Evolutionary conservation across 73 alveolate genomes (phyloP).

Genomic region (Urostyla sp.): DNA sequence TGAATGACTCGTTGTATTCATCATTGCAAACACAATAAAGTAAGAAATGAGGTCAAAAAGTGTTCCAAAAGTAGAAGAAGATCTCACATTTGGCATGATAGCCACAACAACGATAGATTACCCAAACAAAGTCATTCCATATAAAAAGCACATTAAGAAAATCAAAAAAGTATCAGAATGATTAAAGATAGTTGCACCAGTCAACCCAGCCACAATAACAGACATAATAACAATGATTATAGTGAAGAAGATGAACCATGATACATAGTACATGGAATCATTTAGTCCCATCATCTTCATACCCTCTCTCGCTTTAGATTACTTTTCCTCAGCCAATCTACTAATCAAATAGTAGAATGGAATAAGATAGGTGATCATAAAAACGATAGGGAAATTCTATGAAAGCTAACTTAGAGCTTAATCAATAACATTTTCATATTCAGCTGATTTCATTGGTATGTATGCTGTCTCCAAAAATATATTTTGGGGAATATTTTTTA

Average conservation of each 20-base stretch:
- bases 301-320: constrained; percentile 93
- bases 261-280: constrained; percentile 82
- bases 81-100: constrained; percentile 72
- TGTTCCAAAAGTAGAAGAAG: constrained; percentile 68
- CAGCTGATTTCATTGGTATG: constrained; percentile 48
- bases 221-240: constrained; percentile 65
- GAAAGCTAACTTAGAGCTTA: constrained; percentile 12
- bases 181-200: constrained; percentile 53
- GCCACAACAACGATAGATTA: constrained; percentile 64
- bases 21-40: constrained; percentile 51
- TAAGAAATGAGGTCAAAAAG: constrained; percentile 48
- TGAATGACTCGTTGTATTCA: constrained; percentile 59
- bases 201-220: constrained; percentile 72
- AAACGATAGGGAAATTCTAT: constrained; percentile 65
- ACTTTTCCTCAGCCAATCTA: constrained; percentile 90
- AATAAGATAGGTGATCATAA: constrained; percentile 82
- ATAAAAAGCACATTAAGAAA: constrained; percentile 48
- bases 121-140: constrained; percentile 67
- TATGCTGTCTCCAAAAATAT: constrained; percentile 31
- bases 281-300: constrained; percentile 98
- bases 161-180: constrained; percentile 53
- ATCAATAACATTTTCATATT: constrained; percentile 1
- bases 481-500: background rate
- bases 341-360: constrained; percentile 82
- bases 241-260: constrained; percentile 85